Conservation (phyloP, 345 rosid species). For the Salix koriyanagi region DNA sequence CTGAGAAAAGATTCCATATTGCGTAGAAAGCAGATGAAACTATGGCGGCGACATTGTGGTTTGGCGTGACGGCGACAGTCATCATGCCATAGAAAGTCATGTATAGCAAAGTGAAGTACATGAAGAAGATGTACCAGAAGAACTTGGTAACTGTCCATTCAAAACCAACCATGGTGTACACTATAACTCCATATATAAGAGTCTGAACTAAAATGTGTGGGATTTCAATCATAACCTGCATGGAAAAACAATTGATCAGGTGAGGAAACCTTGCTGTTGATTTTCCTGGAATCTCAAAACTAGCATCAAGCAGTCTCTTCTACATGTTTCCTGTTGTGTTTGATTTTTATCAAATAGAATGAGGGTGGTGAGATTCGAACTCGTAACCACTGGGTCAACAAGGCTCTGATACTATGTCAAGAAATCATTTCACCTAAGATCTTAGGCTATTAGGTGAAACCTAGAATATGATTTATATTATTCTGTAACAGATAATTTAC, state of each 20-base stretch:
- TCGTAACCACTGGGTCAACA: too few species aligned
- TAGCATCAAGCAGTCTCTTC: neutral
- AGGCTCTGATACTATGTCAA: too few species aligned
- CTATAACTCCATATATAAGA: constrained; percentile 44
- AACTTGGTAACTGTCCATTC: constrained; percentile 47
- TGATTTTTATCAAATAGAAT: too few species aligned
- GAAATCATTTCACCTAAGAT: too few species aligned
- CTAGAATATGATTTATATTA: too few species aligned
- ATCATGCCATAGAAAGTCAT: constrained; percentile 67
- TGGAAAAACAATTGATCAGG: neutral
- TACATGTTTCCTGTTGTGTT: neutral
- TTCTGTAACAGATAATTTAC: constrained; percentile 15
- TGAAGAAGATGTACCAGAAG: constrained; percentile 57
- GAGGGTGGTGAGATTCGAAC: too few species aligned
- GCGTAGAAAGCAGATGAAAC: constrained; percentile 43
- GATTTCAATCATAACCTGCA: constrained; percentile 50
- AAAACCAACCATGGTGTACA: constrained; percentile 59
- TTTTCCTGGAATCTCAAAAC: neutral
- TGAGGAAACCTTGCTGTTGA: neutral
- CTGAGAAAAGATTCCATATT: constrained; percentile 64
- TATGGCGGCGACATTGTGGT: constrained; percentile 50
- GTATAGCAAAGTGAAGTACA: constrained; percentile 58
- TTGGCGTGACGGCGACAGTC: constrained; percentile 58
- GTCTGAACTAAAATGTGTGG: constrained; percentile 49
- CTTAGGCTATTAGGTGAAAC: too few species aligned